phyloP scores from a whole-genome alignment of 768 basidiomycete genomes.

The Boletus tylopilopsis region DNA sequence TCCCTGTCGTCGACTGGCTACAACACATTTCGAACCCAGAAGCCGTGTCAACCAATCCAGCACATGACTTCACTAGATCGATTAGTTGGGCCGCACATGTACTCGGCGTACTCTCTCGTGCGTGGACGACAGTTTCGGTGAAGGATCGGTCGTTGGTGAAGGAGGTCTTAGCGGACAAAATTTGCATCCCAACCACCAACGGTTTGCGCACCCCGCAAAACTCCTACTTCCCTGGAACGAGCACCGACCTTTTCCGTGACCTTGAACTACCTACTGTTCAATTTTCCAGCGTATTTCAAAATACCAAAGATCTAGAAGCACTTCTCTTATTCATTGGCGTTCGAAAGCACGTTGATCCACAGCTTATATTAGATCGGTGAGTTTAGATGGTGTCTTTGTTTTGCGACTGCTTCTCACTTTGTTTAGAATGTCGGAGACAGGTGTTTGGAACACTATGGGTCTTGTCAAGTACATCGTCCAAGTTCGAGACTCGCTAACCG shows the following conservation, averaged over 20 bases:
- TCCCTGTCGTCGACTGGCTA: constrained; percentile 71
- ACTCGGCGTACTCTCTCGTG: constrained; percentile 52
- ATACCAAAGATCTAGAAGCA: not conserved
- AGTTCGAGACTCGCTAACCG: not conserved
- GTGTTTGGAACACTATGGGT: not conserved
- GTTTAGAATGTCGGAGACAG: constrained; percentile 1
- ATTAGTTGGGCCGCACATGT: constrained; percentile 77
- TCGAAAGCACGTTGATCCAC: not conserved
- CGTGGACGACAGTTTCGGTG: constrained; percentile 59
- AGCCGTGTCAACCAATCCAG: constrained; percentile 33
- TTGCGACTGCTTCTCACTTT: not conserved
- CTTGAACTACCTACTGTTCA: not conserved
- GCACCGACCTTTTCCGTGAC: constrained; percentile 25
- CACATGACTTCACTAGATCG: constrained; percentile 60
- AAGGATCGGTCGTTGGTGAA: constrained; percentile 29
- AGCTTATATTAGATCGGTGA: not conserved
- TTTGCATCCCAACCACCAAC: constrained; percentile 43
- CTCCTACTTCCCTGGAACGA: constrained; percentile 74
- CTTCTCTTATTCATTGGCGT: not conserved
- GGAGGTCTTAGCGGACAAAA: constrained; percentile 24
- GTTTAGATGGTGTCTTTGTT: not conserved
- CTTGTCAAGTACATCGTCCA: constrained; percentile 3
- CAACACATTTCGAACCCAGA: constrained; percentile 50
- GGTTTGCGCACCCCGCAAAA: constrained; percentile 61
- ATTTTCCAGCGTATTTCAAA: not conserved